Conservation (phyloP, 345 rosid genomes). For the Hibiscus mutabilis region DNA sequence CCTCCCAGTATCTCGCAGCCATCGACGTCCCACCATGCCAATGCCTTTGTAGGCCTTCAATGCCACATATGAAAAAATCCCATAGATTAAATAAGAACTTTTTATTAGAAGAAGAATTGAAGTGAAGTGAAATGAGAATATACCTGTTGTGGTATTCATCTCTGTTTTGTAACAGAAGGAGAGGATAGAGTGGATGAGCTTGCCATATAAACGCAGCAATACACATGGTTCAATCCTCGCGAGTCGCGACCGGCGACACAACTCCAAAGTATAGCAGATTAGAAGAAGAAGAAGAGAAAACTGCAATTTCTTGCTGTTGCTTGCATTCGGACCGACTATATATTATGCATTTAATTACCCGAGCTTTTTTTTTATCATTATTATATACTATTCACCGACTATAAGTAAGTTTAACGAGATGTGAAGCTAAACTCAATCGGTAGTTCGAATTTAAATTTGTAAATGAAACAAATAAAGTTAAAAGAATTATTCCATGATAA, state of each 20-base stretch:
- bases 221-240: conserved; percentile 30
- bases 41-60: conserved; percentile 46
- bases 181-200: conserved; percentile 52
- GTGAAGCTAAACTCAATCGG: no score
- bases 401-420: no score
- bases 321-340: neutral
- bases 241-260: neutral
- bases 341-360: neutral
- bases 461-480: no score
- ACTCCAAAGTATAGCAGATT: no score
- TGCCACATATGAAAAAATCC: neutral
- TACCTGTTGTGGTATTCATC: conserved; percentile 67
- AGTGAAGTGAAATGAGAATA: neutral
- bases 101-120: neutral
- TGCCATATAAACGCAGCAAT: conserved; percentile 59
- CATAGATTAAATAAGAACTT: neutral
- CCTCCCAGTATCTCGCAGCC: conserved; percentile 49
- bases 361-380: neutral
- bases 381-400: neutral
- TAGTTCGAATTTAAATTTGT: no score
- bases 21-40: conserved; percentile 55
- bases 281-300: no score
- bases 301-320: neutral
- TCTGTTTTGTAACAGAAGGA: conserved; percentile 57
- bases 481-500: no score